Percentiles rank a stretch among this genome's conserved stretches.
Evolutionary conservation across 1,284 basidiomycete species (phyloP).

Genomic region (Chalciporus piperatoides): DNA sequence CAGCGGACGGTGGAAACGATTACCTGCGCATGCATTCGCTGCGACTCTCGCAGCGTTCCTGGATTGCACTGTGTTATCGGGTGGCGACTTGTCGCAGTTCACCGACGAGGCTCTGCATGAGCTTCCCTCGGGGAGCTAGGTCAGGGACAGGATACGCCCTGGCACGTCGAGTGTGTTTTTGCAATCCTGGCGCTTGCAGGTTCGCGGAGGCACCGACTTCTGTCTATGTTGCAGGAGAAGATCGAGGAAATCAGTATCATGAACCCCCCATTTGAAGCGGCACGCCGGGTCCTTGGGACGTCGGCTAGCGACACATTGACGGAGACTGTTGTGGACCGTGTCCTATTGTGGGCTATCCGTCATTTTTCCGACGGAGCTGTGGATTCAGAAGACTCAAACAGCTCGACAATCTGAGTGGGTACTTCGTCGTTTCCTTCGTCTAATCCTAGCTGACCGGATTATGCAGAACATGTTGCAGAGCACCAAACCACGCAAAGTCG

Average conservation of each 20-base stretch:
- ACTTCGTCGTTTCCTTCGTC: neutral
- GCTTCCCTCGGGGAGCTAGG: slow-evolving; percentile 12
- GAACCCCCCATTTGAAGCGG: slow-evolving; percentile 25
- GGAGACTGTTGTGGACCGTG: slow-evolving; percentile 40
- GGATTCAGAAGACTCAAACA: slow-evolving; percentile 15
- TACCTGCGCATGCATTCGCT: slow-evolving; percentile 8
- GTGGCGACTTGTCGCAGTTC: slow-evolving; percentile 19
- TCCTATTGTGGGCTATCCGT: slow-evolving; percentile 48
- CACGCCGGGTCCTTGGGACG: slow-evolving; percentile 19
- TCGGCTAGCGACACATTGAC: slow-evolving; percentile 28
- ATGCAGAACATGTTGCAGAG: slow-evolving; percentile 32
- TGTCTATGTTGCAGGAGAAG: slow-evolving; percentile 15
- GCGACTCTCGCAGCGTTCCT: slow-evolving; percentile 25
- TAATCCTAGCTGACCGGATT: neutral
- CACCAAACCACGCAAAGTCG: slow-evolving; percentile 38
- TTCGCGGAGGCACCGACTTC: slow-evolving; percentile 11
- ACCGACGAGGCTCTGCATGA: slow-evolving; percentile 12
- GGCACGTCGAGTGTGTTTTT: slow-evolving; percentile 19
- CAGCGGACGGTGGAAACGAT: slow-evolving; percentile 18
- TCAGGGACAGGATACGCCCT: neutral
- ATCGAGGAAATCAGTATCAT: slow-evolving; percentile 19
- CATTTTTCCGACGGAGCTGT: slow-evolving; percentile 34
- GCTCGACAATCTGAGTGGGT: slow-evolving; percentile 42
- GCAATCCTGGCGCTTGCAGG: slow-evolving; percentile 20
- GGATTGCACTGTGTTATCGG: slow-evolving; percentile 16